Percentiles rank a stretch among this genome's conserved stretches.
These are phyloP conservation scores for Corylus avellana DNA, from an alignment of 306 rosid species.

Conservation along the genomic window DNA sequence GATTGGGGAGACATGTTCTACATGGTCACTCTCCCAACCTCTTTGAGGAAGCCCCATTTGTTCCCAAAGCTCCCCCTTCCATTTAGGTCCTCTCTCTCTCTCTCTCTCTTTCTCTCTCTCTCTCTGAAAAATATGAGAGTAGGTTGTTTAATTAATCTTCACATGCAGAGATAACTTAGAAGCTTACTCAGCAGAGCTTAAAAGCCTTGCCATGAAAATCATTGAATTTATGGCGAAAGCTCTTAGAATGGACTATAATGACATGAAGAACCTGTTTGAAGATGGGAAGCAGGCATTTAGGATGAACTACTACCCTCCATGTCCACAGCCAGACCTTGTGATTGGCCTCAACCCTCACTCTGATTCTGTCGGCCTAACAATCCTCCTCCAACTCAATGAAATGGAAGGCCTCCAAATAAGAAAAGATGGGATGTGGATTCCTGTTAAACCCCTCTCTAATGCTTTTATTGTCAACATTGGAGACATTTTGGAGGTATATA, in stretches of 20 bases:
- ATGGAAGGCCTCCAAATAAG: slow-evolving; percentile 37
- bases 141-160: too few species aligned
- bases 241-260: slow-evolving; percentile 20
- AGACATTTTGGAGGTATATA: slow-evolving; percentile 42
- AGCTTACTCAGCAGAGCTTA: slow-evolving; percentile 22
- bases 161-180: slow-evolving; percentile 30
- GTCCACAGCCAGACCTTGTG: slow-evolving; percentile 41
- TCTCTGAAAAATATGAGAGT: too few species aligned
- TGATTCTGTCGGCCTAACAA: slow-evolving; percentile 30
- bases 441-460: slow-evolving; percentile 27
- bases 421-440: slow-evolving; percentile 38
- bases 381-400: slow-evolving; percentile 41
- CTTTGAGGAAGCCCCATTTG: slow-evolving; percentile 31
- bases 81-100: slow-evolving; percentile 5
- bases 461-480: slow-evolving; percentile 42
- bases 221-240: slow-evolving; percentile 24
- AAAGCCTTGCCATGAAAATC: slow-evolving; percentile 23
- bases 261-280: slow-evolving; percentile 29
- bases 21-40: background rate
- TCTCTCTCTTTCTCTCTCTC: background rate
- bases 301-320: slow-evolving; percentile 49
- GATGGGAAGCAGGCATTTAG: slow-evolving; percentile 32
- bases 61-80: slow-evolving; percentile 27
- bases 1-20: slow-evolving; percentile 2
- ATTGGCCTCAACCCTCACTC: slow-evolving; percentile 40